Conservation (phyloP, 768 basidiomycete species). For the Phanerodontia chrysosporium region DNA sequence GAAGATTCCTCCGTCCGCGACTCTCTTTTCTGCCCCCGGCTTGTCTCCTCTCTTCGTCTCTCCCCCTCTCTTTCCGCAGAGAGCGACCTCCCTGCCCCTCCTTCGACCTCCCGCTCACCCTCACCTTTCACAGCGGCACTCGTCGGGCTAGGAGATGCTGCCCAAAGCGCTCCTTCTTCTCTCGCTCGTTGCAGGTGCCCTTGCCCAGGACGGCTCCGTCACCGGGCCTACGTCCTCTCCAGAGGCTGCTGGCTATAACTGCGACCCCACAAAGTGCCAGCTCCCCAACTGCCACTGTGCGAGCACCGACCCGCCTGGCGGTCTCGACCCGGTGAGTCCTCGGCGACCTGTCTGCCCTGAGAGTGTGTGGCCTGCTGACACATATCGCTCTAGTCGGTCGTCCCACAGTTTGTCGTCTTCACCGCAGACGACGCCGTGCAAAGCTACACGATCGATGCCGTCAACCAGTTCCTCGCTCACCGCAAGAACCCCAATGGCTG, state of each 20-base stretch:
- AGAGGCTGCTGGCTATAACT: conserved; percentile 63
- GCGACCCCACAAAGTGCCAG: conserved; percentile 59
- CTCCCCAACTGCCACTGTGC: conserved; percentile 73
- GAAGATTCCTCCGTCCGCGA: background rate
- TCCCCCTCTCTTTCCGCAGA: background rate
- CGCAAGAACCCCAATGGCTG: conserved; percentile 78
- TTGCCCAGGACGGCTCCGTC: conserved; percentile 41
- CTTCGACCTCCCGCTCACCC: background rate
- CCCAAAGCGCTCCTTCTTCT: conserved; percentile 9
- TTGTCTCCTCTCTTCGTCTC: background rate
- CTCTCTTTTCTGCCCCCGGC: background rate
- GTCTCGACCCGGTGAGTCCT: conserved; percentile 53
- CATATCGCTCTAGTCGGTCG: conserved; percentile 38
- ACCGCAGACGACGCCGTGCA: conserved; percentile 77
- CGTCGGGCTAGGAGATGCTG: conserved; percentile 6
- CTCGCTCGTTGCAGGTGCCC: conserved; percentile 12
- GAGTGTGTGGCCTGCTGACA: background rate
- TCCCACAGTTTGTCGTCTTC: conserved; percentile 67
- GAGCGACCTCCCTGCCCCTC: background rate
- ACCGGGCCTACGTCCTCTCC: conserved; percentile 48
- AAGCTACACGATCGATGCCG: conserved; percentile 67
- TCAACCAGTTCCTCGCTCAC: conserved; percentile 72
- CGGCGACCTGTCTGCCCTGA: background rate
- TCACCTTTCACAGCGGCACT: background rate
- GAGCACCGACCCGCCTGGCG: conserved; percentile 69